Evolutionary conservation across 1,139 yeast species (phyloP).

Genomic region (Pichia norvegensis): DNA sequence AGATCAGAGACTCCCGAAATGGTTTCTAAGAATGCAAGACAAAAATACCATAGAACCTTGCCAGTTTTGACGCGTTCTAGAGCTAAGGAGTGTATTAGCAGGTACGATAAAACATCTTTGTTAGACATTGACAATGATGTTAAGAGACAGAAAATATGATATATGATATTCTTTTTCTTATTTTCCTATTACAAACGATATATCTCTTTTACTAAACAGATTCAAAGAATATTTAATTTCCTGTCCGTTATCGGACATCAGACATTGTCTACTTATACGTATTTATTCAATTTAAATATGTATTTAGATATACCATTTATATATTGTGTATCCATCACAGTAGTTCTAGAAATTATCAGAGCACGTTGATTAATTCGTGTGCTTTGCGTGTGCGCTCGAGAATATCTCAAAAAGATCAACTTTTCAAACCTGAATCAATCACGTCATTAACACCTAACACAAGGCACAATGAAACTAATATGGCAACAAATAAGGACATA

Average conservation of each 20-base stretch:
- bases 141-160: slow-evolving; percentile 3
- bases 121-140: not conserved
- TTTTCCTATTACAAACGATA: not conserved
- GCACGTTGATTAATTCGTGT: no score
- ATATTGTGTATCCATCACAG: not conserved
- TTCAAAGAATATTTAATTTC: not conserved
- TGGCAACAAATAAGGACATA: not conserved
- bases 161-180: not conserved
- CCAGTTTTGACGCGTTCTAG: slow-evolving; percentile 18
- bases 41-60: slow-evolving; percentile 12
- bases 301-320: not conserved
- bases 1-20: slow-evolving; percentile 10
- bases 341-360: no score
- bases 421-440: no score
- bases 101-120: not conserved
- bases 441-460: not conserved
- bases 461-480: not conserved
- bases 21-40: slow-evolving; percentile 8
- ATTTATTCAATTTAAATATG: no score
- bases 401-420: no score
- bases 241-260: not conserved
- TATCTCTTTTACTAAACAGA: not conserved
- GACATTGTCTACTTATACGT: not conserved
- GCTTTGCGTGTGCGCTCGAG: no score
- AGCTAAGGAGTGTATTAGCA: slow-evolving; percentile 9